Evolutionary conservation across 1,139 yeast species (phyloP).

Genomic region (Zhuliangozyma parablackwelliae): DNA sequence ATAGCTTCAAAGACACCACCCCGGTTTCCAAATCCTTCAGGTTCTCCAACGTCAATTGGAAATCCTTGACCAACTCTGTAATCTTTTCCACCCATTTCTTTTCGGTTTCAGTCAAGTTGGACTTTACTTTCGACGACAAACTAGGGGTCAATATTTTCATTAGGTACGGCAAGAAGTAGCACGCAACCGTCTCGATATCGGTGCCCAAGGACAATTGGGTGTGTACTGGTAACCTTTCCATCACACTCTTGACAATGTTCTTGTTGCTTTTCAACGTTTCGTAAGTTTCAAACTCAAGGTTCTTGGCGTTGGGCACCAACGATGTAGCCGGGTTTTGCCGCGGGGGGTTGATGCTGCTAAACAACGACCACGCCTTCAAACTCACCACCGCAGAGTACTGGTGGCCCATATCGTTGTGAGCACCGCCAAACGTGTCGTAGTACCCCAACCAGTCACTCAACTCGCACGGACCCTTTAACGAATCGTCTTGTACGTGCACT

Average conservation of each 20-base stretch:
- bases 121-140: slow-evolving; percentile 22
- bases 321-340: slow-evolving; percentile 19
- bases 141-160: slow-evolving; percentile 45
- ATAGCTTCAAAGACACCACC: slow-evolving; percentile 22
- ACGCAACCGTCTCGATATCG: slow-evolving; percentile 24
- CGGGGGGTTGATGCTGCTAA: slow-evolving; percentile 54
- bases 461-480: slow-evolving; percentile 55
- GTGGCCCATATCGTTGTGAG: slow-evolving; percentile 33
- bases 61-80: slow-evolving; percentile 22
- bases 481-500: slow-evolving; percentile 59
- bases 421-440: slow-evolving; percentile 50
- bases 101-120: slow-evolving; percentile 21
- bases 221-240: slow-evolving; percentile 25
- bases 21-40: slow-evolving; percentile 33
- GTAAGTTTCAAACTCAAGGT: slow-evolving; percentile 40
- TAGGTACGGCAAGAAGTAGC: slow-evolving; percentile 42
- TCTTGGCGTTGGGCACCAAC: slow-evolving; percentile 34
- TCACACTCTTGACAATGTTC: slow-evolving; percentile 20
- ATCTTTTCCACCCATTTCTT: slow-evolving; percentile 23
- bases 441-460: slow-evolving; percentile 78
- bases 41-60: slow-evolving; percentile 29
- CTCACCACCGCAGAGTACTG: slow-evolving; percentile 57
- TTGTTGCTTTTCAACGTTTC: slow-evolving; percentile 30
- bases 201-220: slow-evolving; percentile 26
- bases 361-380: slow-evolving; percentile 60